Evolutionary conservation across 352 stramenopile genomes (phyloP).

Genomic region (Phytophthora hibernalis): DNA sequence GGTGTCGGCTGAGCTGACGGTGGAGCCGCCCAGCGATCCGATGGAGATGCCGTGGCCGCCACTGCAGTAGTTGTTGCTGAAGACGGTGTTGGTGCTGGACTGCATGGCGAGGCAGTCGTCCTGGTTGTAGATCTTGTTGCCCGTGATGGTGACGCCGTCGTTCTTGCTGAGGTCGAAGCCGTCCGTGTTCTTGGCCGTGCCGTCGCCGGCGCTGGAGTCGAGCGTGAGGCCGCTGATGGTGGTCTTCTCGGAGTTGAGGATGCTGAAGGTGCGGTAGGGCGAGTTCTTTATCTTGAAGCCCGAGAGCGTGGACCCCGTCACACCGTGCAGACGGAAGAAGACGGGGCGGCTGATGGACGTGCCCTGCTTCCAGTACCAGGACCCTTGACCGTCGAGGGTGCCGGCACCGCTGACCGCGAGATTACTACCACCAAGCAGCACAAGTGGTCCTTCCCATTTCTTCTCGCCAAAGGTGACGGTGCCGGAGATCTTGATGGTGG

Average conservation of each 20-base stretch:
- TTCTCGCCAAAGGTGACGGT: constrained; percentile 41
- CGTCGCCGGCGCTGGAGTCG: constrained; percentile 35
- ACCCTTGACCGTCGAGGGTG: constrained; percentile 40
- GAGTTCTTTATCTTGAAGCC: constrained; percentile 42
- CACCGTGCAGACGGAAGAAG: constrained; percentile 34
- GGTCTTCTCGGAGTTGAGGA: constrained; percentile 21
- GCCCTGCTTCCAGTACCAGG: too few species aligned
- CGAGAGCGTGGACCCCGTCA: constrained; percentile 26
- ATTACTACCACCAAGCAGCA: constrained; percentile 30
- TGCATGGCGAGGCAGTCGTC: too few species aligned
- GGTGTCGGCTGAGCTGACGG: constrained; percentile 22
- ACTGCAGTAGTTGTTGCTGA: constrained; percentile 24
- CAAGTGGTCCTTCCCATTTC: constrained; percentile 33
- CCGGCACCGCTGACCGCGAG: constrained; percentile 31
- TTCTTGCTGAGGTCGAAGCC: too few species aligned
- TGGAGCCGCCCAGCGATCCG: constrained; percentile 32
- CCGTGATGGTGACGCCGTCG: too few species aligned
- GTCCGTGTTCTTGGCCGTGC: too few species aligned
- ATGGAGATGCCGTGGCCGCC: constrained; percentile 40
- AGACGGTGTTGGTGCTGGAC: constrained; percentile 27
- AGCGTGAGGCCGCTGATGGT: constrained; percentile 35
- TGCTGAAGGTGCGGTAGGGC: constrained; percentile 15
- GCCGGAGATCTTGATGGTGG: constrained; percentile 39
- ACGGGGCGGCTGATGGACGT: constrained; percentile 33
- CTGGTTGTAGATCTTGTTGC: too few species aligned